Evolutionary conservation across 169 alveolate genomes (phyloP), one percentile per base, ranked within the genome.

Genomic region (Besnoitia besnoiti): DNA sequence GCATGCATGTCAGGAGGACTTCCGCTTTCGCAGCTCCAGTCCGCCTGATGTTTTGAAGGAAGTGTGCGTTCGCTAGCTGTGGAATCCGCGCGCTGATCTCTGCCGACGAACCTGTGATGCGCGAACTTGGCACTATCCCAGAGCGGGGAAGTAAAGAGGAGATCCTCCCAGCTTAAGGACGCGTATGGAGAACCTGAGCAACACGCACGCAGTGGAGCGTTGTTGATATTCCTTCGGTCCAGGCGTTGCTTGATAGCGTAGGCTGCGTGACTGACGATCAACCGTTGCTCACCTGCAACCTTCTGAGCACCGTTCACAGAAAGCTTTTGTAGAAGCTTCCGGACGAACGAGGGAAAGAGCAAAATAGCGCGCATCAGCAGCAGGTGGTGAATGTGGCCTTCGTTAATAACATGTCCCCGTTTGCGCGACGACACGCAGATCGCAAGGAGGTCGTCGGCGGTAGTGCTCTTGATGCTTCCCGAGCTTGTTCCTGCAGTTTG

Each of bases 341-440:
- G 93, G 21, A 90, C 55, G 55, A 90, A 77, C 0, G 61, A 27
- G 7, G 93, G 93, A 44, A 90, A 90, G 46, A 90, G 73, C n/a
- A 90, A 90, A 21, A 90, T 14, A 40, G 93, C 93, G 33, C 88
- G 93, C 90, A 59, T 59, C 85, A 90, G 84, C 49, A 50, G 40
- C 75, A 55, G 47, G 59, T 90, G 93, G 24, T 87, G 85, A 1
- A 73, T 3, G 12, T n/a, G 82, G 46, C 47, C n/a, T 42, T 73
- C 47, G 14, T n/a, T 8, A 12, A 24, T 19, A 73, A 19, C n/a
- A 1, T 35, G 46, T 35, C 39, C n/a, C 47, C 16, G 39, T 42
- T 7, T 73, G 82, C 24, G 10, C 14, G 39, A n/a, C 40, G 82
- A 8, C 89, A 47, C 8, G 62, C 89, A 37, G 5, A 73, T 46